Evolutionary conservation across 2,329 filamentous ascomycete species (phyloP), one percentile per base, ranked within the genome.

Genomic region (Penicillium janthinellum): DNA sequence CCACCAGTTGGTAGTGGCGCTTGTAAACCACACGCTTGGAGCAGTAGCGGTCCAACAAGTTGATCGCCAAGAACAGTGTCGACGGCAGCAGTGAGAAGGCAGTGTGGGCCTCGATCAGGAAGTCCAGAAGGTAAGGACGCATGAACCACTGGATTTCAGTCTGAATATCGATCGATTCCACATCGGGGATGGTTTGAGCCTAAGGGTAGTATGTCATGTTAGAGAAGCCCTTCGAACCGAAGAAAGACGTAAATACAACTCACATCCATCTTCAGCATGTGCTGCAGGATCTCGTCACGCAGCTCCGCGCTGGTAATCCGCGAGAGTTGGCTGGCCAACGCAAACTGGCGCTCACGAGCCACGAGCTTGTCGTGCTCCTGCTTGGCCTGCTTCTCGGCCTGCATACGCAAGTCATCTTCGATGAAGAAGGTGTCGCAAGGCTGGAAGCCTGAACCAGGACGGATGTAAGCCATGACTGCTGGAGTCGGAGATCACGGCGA

Each of bases 111-210:
- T 99, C 95, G 71, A 98, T 90, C 67, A 99, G 86, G 80, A 99
- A 99, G 81, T 99, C 95, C 74, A 99, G 90, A 38, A 99, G 88
- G 77, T 97, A 98, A 0, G 95, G 95, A 71, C 95, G 85, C 95
- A 99, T 99, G 80, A 96, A 98, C 95, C 95, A 99, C 76, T 98
- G 92, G 64, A 99, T 98, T 84, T 99, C 95, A 67, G 93, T 92
- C 79, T 99, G 95, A 78, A 98, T 97, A 77, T 99, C 95, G 76
- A 99, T 99, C 38, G 96, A 92, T 77, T 94, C 94, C 75, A 96
- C 94, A 77, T 99, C 95, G 56, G 95, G 91, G 66, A 98, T 83
- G 31, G 95, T 98, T 79, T 96, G 90, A 71, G 89, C 86, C 86
- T 89, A 66, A 76, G 72, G 61, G 75, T 73, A 67, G 64, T 58